Evolutionary conservation across 2,329 filamentous ascomycete species (phyloP), one percentile per base, ranked within the genome.

Genomic region (Ilyonectria sp.): DNA sequence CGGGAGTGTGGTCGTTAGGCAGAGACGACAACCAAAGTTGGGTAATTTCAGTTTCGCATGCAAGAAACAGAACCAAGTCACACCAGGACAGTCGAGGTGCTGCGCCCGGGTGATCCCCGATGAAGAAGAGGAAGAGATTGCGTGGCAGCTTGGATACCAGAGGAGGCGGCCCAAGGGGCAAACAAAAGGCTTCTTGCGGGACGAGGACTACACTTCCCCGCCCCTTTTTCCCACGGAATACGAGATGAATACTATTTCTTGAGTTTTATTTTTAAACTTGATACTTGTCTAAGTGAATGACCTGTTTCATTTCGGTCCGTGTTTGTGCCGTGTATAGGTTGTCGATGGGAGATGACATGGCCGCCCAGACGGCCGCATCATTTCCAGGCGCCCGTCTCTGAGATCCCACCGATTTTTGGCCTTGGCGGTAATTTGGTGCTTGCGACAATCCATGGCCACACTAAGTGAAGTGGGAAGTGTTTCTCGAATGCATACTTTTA

Each of bases 191-290:
- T 58, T 66, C 29, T 47, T 40, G 37, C 52, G 58, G 57, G 63
- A 62, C n/a, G 47, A 62, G 53, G 40, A 52, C 37, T 69, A 63
- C 40, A 63, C 69, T 60, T 62, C 57, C 60, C 68, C 69, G 15
- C 31, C 65, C 59, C 70, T 71, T 69, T 72, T 59, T 50, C 60
- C 29, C 60, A 71, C 50, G 67, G 73, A 67, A 73, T 65, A 74
- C 71, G 66, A 71, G 67, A 74, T 67, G 60, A 75, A 71, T 74
- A 72, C 55, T 68, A 68, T 73, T 69, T 62, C 68, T 71, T 73
- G 69, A 60, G 64, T 49, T 65, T 57, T 71, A 70, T 61, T 13
- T 59, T 56, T 40, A 58, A 19, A 7, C 35, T 8, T 49, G 23
- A 63, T 62, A 19, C 29, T 59, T 55, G 33, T 61, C 52, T 46